Base-by-base conservation (phyloP, 2,329 filamentous ascomycete species). In the Emericellopsis atlantica region DNA sequence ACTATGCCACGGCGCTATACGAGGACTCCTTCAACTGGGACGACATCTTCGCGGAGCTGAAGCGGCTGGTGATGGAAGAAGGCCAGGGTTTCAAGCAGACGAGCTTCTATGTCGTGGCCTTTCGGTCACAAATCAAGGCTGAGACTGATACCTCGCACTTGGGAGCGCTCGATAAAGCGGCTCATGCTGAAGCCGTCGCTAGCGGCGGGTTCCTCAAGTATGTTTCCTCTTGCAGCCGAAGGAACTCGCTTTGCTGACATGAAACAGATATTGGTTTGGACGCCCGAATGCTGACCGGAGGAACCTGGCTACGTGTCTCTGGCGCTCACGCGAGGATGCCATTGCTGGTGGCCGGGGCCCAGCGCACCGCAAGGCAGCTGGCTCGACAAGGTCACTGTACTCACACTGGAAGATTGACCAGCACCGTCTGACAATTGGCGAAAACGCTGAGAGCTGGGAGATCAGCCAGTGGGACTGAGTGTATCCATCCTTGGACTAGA, bases 151-250 rank as follows among this genome's bases (percentile, higher is more conserved):
- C 77, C 44, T 73, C 74, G 10, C 70, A 81, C 44, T 70, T 95
- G 32, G 79, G 79, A 33, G 68, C 70, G 22, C 69, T 95, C 26
- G 89, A 95, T 60, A 79, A 81, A 54, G 77, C 77, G 44, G 84
- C 84, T 6, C 88, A 95, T 57, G 70, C 74, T 21, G 88, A 95
- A 57, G 89, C 89, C 11, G 81, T 80, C 15, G 72, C 72, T 32
- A 84, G 79, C 51, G 88, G 88, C 6, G 87, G 87, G 0, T 74
- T 95, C 54, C 62, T 95, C 54, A 94, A 94, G 74, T 79, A 62
- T 54, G 69, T 58, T 21, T 29, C 29, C n/a, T 18, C 32, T 32
- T 12, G 11, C 9, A 7, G 36, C 34, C 15, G 41, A n/a, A 5
- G 10, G 15, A 29, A 23, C 18, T 41, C n/a, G 23, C 1, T 9